phyloP scores from a whole-genome alignment of 2,329 filamentous ascomycete genomes.

The Dothideomycetes sp. region DNA sequence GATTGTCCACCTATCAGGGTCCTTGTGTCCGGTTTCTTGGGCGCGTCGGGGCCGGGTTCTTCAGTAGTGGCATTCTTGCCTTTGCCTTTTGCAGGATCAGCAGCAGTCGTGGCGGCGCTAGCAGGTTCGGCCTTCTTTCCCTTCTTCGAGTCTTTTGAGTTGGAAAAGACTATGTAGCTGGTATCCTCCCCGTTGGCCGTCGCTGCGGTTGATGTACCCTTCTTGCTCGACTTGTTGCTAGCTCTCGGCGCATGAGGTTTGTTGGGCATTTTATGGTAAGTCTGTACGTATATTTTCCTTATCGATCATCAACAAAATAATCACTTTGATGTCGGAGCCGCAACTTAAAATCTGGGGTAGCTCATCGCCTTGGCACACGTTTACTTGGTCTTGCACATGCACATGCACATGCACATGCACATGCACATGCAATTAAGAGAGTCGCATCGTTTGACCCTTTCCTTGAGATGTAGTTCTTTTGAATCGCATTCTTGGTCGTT shows the following conservation, averaged over 20 bases:
- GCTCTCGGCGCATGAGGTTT: constrained; percentile 40
- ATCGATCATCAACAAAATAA: constrained; percentile 1
- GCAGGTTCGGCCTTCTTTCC: constrained; percentile 26
- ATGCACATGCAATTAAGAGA: too few species aligned
- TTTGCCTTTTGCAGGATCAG: constrained; percentile 23
- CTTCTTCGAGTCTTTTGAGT: constrained; percentile 38
- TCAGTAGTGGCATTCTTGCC: constrained; percentile 20
- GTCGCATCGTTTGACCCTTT: too few species aligned
- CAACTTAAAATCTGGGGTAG: too few species aligned
- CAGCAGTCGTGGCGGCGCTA: constrained; percentile 13
- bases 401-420: too few species aligned
- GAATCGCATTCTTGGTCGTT: too few species aligned
- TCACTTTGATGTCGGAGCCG: constrained; percentile 8
- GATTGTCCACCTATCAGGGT: constrained; percentile 88
- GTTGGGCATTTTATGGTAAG: constrained; percentile 34
- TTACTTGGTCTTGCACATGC: too few species aligned
- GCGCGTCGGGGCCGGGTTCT: constrained; percentile 24
- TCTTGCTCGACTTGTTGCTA: constrained; percentile 28
- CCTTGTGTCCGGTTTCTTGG: constrained; percentile 53
- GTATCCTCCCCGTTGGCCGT: constrained; percentile 37
- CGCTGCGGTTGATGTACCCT: constrained; percentile 23
- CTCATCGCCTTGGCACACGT: too few species aligned
- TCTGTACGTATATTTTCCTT: not conserved
- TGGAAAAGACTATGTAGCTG: constrained; percentile 41
- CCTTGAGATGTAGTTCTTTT: too few species aligned